These are phyloP conservation scores for Podospora sp. DNA, from an alignment of 495 filamentous ascomycete genomes.

Conservation along the genomic window DNA sequence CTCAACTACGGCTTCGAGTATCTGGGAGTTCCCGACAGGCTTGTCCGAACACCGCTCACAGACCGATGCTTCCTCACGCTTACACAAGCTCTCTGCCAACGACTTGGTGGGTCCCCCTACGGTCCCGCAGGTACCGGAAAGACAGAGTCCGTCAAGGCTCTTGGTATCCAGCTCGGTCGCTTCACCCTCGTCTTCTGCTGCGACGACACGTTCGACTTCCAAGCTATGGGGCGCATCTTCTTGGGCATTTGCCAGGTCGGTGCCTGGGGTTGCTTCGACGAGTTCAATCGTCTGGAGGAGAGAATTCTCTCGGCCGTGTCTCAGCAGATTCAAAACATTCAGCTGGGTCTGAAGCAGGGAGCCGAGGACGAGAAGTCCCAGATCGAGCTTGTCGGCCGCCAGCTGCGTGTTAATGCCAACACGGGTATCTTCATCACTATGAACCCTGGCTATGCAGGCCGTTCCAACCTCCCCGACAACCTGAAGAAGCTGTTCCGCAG, in stretches of 20 bases:
- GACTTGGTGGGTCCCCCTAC: conserved; percentile 95
- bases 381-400: conserved; percentile 90
- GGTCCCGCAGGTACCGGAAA: conserved; percentile 99
- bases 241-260: conserved; percentile 98
- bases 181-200: conserved; percentile 99
- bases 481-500: conserved; percentile 99
- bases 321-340: conserved; percentile 98
- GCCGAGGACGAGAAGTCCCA: conserved; percentile 76
- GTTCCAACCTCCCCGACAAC: conserved; percentile 97
- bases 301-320: conserved; percentile 96
- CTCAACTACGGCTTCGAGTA: conserved; percentile 98
- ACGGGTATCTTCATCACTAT: conserved; percentile 99
- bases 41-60: conserved; percentile 94
- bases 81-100: conserved; percentile 91
- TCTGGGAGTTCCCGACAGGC: conserved; percentile 89
- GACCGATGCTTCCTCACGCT: conserved; percentile 98
- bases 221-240: conserved; percentile 99
- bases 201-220: conserved; percentile 99
- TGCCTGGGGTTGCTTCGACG: conserved; percentile 99
- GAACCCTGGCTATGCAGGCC: conserved; percentile 98
- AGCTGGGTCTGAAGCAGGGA: conserved; percentile 84
- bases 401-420: conserved; percentile 81
- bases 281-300: conserved; percentile 98
- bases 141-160: conserved; percentile 96
- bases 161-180: conserved; percentile 92